Conservation (phyloP, 441 rosid species). For the Populus trichocarpa region DNA sequence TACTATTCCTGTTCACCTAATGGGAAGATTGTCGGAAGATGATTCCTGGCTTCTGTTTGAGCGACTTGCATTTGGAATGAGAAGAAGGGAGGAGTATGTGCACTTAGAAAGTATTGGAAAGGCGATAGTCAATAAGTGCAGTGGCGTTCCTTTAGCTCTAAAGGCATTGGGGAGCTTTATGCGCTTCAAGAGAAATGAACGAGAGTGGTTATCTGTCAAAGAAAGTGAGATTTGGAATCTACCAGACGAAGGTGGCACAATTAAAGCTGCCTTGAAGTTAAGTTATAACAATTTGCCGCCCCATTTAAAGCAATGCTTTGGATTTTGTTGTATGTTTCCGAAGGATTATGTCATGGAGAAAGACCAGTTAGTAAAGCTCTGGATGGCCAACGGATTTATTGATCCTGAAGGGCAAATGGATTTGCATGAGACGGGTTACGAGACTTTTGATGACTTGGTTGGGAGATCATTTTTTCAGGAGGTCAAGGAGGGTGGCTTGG, state of each 20-base stretch:
- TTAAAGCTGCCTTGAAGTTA: neutral
- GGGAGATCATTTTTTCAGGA: conserved; percentile 14
- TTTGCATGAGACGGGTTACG: conserved; percentile 5
- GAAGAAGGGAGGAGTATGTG: neutral
- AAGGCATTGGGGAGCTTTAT: conserved; percentile 28
- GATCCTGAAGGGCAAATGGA: neutral
- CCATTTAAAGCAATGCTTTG: neutral
- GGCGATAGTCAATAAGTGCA: conserved; percentile 21
- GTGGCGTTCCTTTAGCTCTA: conserved; percentile 24
- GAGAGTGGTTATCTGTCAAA: conserved; percentile 6
- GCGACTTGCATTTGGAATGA: neutral
- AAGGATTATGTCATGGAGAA: too few species aligned
- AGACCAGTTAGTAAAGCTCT: too few species aligned
- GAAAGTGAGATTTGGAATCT: conserved; percentile 10
- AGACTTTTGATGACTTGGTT: conserved; percentile 7
- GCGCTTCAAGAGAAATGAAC: neutral
- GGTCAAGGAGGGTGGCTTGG: neutral
- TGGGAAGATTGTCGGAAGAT: neutral
- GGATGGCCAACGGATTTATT: conserved; percentile 6
- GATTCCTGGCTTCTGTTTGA: neutral
- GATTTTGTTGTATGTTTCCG: too few species aligned
- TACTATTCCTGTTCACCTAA: neutral
- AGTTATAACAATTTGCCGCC: conserved; percentile 2
- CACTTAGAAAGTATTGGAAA: conserved; percentile 2
- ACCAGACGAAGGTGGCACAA: neutral